These are phyloP conservation scores for Hymenoscyphus scutula DNA, from an alignment of 2,329 filamentous ascomycete genomes.

Conservation along the genomic window DNA sequence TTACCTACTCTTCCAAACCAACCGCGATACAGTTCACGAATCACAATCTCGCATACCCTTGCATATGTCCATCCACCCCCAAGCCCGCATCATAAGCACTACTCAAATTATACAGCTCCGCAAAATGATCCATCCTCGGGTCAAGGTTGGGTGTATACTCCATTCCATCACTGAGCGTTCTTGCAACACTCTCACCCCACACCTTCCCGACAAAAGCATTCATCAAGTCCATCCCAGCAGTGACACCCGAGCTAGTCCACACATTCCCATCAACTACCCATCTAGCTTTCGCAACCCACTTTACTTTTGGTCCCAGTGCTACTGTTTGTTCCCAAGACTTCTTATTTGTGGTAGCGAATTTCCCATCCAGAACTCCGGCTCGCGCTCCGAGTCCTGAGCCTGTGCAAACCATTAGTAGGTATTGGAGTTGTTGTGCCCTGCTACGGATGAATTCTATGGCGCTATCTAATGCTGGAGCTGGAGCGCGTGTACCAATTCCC, in stretches of 20 bases:
- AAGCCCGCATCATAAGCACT: conserved; percentile 12
- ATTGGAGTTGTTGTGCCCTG: conserved; percentile 48
- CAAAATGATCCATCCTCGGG: conserved; percentile 30
- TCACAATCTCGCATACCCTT: not conserved
- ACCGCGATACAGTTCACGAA: not conserved
- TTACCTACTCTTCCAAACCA: not conserved
- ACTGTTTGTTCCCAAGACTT: conserved; percentile 46
- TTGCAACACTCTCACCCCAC: conserved; percentile 52
- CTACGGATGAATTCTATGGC: conserved; percentile 46
- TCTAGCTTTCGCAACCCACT: conserved; percentile 60
- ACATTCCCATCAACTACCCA: conserved; percentile 63
- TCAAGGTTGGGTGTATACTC: conserved; percentile 59
- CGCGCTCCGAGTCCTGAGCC: conserved; percentile 57
- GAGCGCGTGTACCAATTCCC: conserved; percentile 49
- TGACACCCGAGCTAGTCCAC: conserved; percentile 64
- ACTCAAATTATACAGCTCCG: conserved; percentile 15
- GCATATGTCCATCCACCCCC: not conserved
- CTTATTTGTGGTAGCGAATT: conserved; percentile 66
- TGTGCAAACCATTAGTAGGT: conserved; percentile 65
- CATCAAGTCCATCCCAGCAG: conserved; percentile 60
- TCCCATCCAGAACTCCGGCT: conserved; percentile 59
- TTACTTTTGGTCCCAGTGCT: conserved; percentile 47
- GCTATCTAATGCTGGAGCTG: conserved; percentile 31
- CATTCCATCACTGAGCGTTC: conserved; percentile 46
- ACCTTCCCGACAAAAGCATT: conserved; percentile 54